Base-by-base conservation (phyloP, 176 grass and related monocot species). In the barley (Hordeum vulgare) region DNA sequence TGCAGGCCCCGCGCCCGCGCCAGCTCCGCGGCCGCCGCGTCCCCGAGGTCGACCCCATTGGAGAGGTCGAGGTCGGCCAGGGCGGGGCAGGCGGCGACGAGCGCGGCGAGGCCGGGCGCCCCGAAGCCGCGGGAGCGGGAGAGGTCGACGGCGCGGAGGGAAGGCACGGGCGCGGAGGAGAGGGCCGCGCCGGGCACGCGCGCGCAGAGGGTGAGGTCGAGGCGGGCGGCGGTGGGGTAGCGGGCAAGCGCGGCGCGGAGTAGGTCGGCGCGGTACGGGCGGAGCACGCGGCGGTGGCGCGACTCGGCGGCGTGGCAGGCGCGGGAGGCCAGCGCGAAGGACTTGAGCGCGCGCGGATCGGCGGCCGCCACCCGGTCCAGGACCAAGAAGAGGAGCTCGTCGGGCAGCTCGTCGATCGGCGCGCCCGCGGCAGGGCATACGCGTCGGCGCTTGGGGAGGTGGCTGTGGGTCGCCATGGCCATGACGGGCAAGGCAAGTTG, bases 161-260 rank as follows among this genome's bases (percentile, higher is more conserved):
- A 23, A 0, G 24, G 39, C 17, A 45, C 9, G 4, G 28, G n/a
- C 25, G 51, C 59, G 17, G n/a, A 35, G 29, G 86, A 11, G 25
- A 85, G 79, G 23, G 80, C 42, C 26, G 89, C 35, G 49, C 90
- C 89, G 62, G 81, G 36, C 4, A 98, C 76, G 56, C 80, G 91
- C 3, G 93, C 80, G 77, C 96, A 98, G 80, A 95, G 89, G 47
- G 93, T 78, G 81, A 98, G 83, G 80, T 94, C 90, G 73, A 98
- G 87, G 63, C 33, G 67, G 35, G 33, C 9, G 14, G 79, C 67
- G 31, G 62, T 36, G 2, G 80, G 81, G 83, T 98, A 98, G 17
- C 93, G 89, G 0, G 80, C 80, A 2, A 98, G 87, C n/a, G 81
- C 80, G 28, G 82, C 65, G 7, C 79, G 80, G 4, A 95, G 51